Evolutionary conservation across 495 filamentous ascomycete species (phyloP).

Genomic region (Penicillium angulare): DNA sequence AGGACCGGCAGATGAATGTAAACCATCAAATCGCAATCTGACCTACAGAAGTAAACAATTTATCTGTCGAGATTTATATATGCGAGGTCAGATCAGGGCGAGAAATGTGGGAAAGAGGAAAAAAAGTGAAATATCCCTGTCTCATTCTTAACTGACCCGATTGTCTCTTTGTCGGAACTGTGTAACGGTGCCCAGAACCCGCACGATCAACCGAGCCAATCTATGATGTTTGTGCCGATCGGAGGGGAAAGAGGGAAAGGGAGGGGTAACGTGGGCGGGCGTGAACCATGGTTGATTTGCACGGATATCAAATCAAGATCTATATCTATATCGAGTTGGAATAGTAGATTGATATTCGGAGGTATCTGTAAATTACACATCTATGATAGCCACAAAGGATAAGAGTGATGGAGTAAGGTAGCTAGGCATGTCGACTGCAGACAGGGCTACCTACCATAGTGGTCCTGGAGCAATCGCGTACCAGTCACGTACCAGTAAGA

Average conservation of each 20-base stretch:
- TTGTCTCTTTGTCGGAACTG: constrained; percentile 13
- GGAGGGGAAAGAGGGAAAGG: constrained; percentile 5
- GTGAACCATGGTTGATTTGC: constrained; percentile 26
- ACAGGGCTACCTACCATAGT: not conserved
- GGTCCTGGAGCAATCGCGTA: not conserved
- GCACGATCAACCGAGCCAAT: constrained; percentile 11
- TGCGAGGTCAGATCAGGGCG: not conserved
- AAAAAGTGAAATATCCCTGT: constrained; percentile 20
- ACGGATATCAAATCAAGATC: not conserved
- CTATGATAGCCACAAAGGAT: too few species aligned
- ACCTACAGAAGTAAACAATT: too few species aligned
- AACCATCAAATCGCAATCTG: too few species aligned
- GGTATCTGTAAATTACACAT: not conserved
- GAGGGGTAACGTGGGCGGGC: constrained; percentile 17
- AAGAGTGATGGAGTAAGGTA: too few species aligned
- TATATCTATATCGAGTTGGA: not conserved
- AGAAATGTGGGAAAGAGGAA: not conserved
- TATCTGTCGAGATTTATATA: too few species aligned
- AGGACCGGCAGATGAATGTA: too few species aligned
- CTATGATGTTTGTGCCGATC: constrained; percentile 16
- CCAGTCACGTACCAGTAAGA: not conserved
- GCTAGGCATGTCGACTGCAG: not conserved
- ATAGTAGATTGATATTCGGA: not conserved
- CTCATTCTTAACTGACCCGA: constrained; percentile 20
- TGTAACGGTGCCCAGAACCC: constrained; percentile 12